These are phyloP conservation scores for Erigeron philadelphicus DNA, from an alignment of 140 eudicot species.

Conservation along the genomic window DNA sequence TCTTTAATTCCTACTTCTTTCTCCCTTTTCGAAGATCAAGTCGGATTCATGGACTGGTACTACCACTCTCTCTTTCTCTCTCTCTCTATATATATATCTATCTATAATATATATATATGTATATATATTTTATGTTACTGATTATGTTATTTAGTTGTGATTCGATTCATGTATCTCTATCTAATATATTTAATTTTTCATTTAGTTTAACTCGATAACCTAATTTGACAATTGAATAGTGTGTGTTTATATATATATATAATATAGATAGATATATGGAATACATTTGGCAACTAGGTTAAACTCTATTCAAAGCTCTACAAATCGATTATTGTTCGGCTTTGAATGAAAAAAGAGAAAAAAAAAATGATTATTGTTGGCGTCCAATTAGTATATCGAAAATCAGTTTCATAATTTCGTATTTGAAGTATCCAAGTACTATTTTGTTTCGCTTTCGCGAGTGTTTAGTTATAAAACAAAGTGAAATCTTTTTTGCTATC, in stretches of 20 bases:
- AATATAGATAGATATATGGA: not conserved
- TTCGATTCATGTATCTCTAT: too few species aligned
- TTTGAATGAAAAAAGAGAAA: not conserved
- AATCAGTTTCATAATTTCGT: not conserved
- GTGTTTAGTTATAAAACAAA: too few species aligned
- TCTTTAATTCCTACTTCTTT: slow-evolving; percentile 26
- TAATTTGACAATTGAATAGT: slow-evolving; percentile 3
- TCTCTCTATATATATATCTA: not conserved
- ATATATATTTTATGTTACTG: too few species aligned
- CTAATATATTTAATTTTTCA: too few species aligned
- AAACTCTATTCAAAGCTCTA: not conserved
- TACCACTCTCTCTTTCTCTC: slow-evolving; percentile 4
- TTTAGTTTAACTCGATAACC: too few species aligned
- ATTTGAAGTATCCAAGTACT: too few species aligned
- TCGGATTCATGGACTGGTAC: slow-evolving; percentile 87
- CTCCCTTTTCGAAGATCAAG: slow-evolving; percentile 85
- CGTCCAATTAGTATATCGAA: not conserved
- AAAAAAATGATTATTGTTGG: too few species aligned
- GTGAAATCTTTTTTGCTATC: too few species aligned
- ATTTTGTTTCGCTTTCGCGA: too few species aligned
- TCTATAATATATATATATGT: too few species aligned
- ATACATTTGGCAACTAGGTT: not conserved
- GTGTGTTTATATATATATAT: not conserved
- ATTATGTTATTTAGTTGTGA: too few species aligned
- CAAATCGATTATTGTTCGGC: not conserved